Percentiles rank a stretch among this genome's conserved stretches.
Evolutionary conservation across 176 grass and related monocot genomes (phyloP).

Genomic region (Dactylis glomerata): DNA sequence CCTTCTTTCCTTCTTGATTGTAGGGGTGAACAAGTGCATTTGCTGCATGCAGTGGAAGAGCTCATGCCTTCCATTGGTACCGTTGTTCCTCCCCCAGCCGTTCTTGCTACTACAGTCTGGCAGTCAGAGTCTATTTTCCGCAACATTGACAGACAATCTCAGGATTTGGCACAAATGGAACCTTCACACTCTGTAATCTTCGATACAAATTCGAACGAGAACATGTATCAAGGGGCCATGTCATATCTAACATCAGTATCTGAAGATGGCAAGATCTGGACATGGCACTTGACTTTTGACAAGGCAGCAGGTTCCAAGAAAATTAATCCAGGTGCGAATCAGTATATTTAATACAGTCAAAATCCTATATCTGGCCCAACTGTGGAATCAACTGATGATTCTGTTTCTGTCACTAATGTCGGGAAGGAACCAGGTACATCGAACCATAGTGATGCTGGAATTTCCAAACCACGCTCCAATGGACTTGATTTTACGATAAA

Average conservation of each 20-base stretch:
- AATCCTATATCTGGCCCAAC: constrained; percentile 24
- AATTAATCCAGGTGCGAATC: constrained; percentile 53
- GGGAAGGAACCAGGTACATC: constrained; percentile 63
- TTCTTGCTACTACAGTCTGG: constrained; percentile 79
- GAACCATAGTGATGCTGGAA: constrained; percentile 41
- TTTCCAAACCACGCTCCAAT: constrained; percentile 26
- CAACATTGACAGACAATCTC: constrained; percentile 43
- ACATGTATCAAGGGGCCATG: constrained; percentile 25
- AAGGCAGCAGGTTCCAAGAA: constrained; percentile 34
- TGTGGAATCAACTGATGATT: constrained; percentile 51
- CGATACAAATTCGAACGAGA: constrained; percentile 26
- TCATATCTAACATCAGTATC: constrained; percentile 75
- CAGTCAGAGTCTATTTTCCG: constrained; percentile 76
- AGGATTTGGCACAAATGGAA: constrained; percentile 37
- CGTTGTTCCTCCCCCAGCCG: constrained; percentile 59
- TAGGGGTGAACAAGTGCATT: constrained; percentile 86
- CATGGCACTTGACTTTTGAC: constrained; percentile 84
- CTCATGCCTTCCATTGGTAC: constrained; percentile 95
- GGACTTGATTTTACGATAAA: constrained; percentile 61
- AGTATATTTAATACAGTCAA: constrained; percentile 31
- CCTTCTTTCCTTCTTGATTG: constrained; percentile 19
- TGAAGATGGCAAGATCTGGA: constrained; percentile 97
- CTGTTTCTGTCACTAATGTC: constrained; percentile 49
- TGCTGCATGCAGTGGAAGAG: constrained; percentile 79
- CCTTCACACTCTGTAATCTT: constrained; percentile 26